Percentiles rank a stretch among this genome's conserved stretches.
These are phyloP conservation scores for Skeletonema marinoi DNA, from an alignment of 108 stramenopile species.

Conservation along the genomic window DNA sequence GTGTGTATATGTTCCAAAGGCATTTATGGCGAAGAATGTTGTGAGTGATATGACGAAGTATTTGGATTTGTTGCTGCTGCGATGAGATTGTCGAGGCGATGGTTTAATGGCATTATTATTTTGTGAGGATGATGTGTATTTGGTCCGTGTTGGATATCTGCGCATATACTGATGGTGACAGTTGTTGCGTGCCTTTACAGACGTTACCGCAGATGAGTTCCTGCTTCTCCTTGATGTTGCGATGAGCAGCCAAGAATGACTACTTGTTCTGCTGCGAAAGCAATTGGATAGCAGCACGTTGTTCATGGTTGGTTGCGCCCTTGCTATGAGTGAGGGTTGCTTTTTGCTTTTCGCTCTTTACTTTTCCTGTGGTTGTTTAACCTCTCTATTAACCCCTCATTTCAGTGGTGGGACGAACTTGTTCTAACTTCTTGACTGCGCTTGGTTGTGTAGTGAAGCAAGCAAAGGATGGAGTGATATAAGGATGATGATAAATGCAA, in stretches of 20 bases:
- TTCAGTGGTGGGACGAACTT: too few species aligned
- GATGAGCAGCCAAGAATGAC: background rate
- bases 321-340: too few species aligned
- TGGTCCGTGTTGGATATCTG: background rate
- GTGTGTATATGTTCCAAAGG: slow-evolving; percentile 27
- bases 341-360: too few species aligned
- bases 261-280: background rate
- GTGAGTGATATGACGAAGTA: background rate
- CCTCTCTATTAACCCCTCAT: too few species aligned
- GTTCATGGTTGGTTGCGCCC: too few species aligned
- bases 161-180: background rate
- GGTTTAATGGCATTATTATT: background rate
- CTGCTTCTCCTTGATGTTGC: background rate
- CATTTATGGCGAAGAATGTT: background rate
- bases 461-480: too few species aligned
- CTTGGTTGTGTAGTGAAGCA: too few species aligned
- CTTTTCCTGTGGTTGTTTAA: too few species aligned
- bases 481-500: too few species aligned
- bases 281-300: background rate
- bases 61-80: background rate
- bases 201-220: background rate
- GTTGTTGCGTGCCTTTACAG: background rate
- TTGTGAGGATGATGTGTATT: background rate
- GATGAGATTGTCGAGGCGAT: background rate
- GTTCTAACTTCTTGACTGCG: too few species aligned